Evolutionary conservation across 257 asterid species (phyloP), one percentile per base, ranked within the genome.

Genomic region (Lantana camara): DNA sequence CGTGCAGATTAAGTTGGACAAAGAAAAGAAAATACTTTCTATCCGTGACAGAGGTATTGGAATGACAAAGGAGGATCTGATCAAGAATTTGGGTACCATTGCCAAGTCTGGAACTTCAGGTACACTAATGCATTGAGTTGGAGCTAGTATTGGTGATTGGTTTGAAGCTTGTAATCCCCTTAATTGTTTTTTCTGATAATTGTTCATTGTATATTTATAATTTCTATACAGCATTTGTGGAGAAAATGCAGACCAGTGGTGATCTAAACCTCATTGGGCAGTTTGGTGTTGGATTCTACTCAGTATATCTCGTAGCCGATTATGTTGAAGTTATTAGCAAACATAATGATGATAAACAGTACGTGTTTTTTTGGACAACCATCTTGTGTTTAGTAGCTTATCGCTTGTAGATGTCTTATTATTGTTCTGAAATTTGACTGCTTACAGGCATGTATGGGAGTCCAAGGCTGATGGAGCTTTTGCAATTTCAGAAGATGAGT

Each of bases 101-200:
- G 99, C 99, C 29, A 93, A 93, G 55, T 93, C 99, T 64, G 96
- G 99, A 79, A 93, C 99, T 63, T 93, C 96, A 82, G 98, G 98
- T 93, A 73, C 24, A 73, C 30, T 14, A 62, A 14, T 19, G 1
- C 37, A 48, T 29, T 29, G 19, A 56, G 16, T 17, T 70, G 60
- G 15, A 7, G 27, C 20, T 4, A 16, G 27, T 44, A 50, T 2
- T 61, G 16, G 34, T 71, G 50, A 35, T 9, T 42, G 20, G 22
- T 30, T 14, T 67, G 35, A 46, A 35, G 29, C 51, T 55, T 50
- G 24, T 57, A 15, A 15, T 41, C 5, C 44, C 34, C 12, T 30
- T 15, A 11, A 57, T 16, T 22, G 29, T 13, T 49, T 32, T 42
- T 24, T n/a, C 24, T 38, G 47, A 21, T 51, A 22, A 48, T 21